Evolutionary conservation across 2,329 filamentous ascomycete species (phyloP), one percentile per base, ranked within the genome.

Genomic region (Phoma sp.): DNA sequence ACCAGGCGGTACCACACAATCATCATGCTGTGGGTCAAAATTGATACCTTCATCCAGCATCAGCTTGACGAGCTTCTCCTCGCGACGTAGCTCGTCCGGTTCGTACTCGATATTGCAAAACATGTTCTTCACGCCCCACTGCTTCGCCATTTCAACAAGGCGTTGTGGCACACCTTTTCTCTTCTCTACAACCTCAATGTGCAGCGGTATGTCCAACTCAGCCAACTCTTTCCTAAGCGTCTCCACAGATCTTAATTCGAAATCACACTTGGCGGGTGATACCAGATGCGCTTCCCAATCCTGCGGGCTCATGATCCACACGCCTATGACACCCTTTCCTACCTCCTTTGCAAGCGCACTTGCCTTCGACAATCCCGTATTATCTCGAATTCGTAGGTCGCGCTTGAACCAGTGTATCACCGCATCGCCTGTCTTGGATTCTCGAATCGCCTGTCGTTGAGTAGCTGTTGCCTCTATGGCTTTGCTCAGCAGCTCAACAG

Each of bases 371-470:
- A 96, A 74, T 0, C 84, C 84, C 7, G 84, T 88, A 71, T 96
- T 96, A 72, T 97, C 93, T 0, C 77, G 74, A 1, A 83, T 80
- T 2, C 92, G 83, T 43, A 96, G 76, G 71, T 96, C 93, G 67
- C 84, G 86, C 76, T 95, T 96, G 79, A 93, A 96, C 92, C 92
- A 96, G 75, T 96, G 91, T 0, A 96, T 84, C 0, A 96, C 88
- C 0, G 87, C 85, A 21, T 84, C 78, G 25, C 84, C 83, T 0
- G 36, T 17, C 25, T 57, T 58, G 6, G 54, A 56, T 0, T 54
- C 49, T 14, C 38, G 52, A 11, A 89, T 81, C 1, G 77, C 73
- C 23, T 80, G 77, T 7, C 90, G 82, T 29, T 75, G 71, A 0
- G 75, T 64, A 2, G 80, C 75, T 0, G 91, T 95, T 2, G 87